These are phyloP conservation scores for Pterocarpus santalinus DNA, from an alignment of 306 rosid genomes.

Conservation along the genomic window DNA sequence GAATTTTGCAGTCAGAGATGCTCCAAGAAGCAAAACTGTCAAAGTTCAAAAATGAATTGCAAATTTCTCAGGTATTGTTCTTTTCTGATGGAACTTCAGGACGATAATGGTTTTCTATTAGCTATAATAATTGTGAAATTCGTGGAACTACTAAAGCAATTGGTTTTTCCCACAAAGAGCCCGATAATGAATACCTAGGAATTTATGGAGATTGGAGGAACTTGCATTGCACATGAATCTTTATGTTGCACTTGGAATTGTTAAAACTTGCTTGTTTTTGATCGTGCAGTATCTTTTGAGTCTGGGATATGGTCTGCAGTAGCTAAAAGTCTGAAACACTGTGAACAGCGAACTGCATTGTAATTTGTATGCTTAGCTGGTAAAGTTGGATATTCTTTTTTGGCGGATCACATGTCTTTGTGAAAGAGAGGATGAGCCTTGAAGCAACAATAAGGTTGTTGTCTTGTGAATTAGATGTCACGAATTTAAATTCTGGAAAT, in stretches of 20 bases:
- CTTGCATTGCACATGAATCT: neutral
- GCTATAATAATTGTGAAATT: constrained; percentile 3
- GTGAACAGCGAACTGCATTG: neutral
- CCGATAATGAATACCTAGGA: neutral
- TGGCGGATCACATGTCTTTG: neutral
- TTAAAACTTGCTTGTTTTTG: neutral
- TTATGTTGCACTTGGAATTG: neutral
- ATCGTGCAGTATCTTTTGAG: neutral
- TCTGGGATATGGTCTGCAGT: no score
- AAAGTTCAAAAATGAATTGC: constrained; percentile 62
- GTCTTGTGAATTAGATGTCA: no score
- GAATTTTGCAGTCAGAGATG: constrained; percentile 54
- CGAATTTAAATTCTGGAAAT: no score
- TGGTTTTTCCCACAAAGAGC: neutral
- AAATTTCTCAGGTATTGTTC: constrained; percentile 65
- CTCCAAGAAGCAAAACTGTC: constrained; percentile 62
- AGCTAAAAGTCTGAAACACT: no score
- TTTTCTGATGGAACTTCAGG: neutral
- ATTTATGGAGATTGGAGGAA: constrained; percentile 1
- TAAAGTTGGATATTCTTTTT: neutral
- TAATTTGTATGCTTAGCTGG: neutral
- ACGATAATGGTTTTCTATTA: neutral
- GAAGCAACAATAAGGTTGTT: no score
- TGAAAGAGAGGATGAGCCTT: no score
- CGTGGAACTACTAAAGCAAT: neutral